Conservation (phyloP, 2,329 filamentous ascomycete genomes). For the Apiospora malaysiana region DNA sequence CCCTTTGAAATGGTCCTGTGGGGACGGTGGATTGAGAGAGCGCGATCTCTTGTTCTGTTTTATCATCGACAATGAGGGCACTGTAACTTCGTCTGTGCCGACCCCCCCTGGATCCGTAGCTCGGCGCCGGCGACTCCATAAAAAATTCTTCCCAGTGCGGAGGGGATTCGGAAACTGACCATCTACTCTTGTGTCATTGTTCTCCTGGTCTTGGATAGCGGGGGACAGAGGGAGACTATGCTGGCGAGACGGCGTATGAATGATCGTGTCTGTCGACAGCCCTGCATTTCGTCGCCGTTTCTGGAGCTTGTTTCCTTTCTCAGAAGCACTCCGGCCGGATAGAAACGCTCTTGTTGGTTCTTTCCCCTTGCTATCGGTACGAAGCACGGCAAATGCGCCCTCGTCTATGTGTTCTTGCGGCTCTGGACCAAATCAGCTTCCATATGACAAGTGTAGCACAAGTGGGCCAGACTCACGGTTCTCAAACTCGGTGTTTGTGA, state of each 20-base stretch:
- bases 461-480: neutral
- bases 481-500: conserved; percentile 32
- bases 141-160: conserved; percentile 36
- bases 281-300: conserved; percentile 5
- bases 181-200: neutral
- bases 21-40: neutral
- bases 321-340: neutral
- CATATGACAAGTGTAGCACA: neutral
- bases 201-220: neutral
- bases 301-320: neutral
- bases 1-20: conserved; percentile 10
- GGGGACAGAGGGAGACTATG: neutral
- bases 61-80: conserved; percentile 28
- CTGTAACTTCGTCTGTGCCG: conserved; percentile 24
- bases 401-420: neutral
- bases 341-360: conserved; percentile 33
- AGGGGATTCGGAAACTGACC: neutral
- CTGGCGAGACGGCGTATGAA: conserved; percentile 30
- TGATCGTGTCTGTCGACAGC: conserved; percentile 37
- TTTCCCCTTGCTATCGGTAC: neutral
- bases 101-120: conserved; percentile 34
- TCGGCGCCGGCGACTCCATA: conserved; percentile 39
- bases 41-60: conserved; percentile 26
- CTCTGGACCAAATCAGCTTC: neutral
- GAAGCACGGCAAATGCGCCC: neutral